phyloP scores from a whole-genome alignment of 1,284 basidiomycete genomes.

The Singerocomus inundabilis region DNA sequence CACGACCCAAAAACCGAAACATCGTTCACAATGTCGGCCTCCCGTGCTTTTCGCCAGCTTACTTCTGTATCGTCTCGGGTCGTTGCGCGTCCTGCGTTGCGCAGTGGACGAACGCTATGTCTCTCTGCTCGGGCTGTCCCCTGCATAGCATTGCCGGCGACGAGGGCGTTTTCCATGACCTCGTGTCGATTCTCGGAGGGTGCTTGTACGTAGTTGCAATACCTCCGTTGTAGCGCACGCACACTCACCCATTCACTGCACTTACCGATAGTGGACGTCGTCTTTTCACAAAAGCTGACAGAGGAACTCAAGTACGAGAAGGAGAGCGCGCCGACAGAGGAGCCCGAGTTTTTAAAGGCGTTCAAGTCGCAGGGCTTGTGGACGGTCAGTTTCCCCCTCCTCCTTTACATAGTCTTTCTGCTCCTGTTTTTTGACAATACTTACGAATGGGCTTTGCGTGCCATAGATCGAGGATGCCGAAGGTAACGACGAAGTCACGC shows the following conservation, averaged over 20 bases:
- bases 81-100: slow-evolving; percentile 33
- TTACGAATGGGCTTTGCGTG: not conserved
- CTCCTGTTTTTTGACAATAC: not conserved
- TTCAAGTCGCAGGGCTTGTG: slow-evolving; percentile 80
- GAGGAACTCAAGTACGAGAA: slow-evolving; percentile 88
- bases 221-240: rapidly evolving
- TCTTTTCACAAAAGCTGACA: slow-evolving; percentile 72
- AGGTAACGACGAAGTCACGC: slow-evolving; percentile 81
- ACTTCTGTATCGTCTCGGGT: slow-evolving; percentile 36
- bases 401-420: not conserved
- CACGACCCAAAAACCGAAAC: slow-evolving; percentile 3
- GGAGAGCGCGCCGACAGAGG: slow-evolving; percentile 49
- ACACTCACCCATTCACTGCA: not conserved
- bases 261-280: slow-evolving; percentile 58
- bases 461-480: slow-evolving; percentile 67
- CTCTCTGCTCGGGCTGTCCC: slow-evolving; percentile 21
- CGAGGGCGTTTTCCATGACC: slow-evolving; percentile 58
- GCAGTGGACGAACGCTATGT: slow-evolving; percentile 20
- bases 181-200: slow-evolving; percentile 57
- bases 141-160: slow-evolving; percentile 27
- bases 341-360: slow-evolving; percentile 76
- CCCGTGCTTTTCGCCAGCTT: slow-evolving; percentile 45
- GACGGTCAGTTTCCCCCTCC: slow-evolving; percentile 44
- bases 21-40: slow-evolving; percentile 38
- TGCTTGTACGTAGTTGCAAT: slow-evolving; percentile 46